Evolutionary conservation across 2,329 filamentous ascomycete genomes (phyloP).

Genomic region (Microsporum ferrugineum): DNA sequence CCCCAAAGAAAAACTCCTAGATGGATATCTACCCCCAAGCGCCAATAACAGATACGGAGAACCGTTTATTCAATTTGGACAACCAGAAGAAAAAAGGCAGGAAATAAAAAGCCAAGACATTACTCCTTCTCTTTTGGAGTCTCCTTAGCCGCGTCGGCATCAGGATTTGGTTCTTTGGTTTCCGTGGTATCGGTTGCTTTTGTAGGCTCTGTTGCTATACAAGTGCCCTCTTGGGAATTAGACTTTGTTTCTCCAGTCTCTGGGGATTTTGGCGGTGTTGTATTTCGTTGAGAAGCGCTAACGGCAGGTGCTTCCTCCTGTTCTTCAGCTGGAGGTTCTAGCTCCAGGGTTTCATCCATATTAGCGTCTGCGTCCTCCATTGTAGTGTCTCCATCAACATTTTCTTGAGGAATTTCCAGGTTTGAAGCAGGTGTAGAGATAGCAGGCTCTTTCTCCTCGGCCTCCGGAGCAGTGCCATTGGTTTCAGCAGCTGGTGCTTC

Average conservation of each 20-base stretch:
- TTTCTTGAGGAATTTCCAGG: slow-evolving; percentile 19
- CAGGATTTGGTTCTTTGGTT: slow-evolving; percentile 12
- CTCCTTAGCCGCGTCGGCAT: slow-evolving; percentile 10
- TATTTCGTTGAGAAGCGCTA: slow-evolving; percentile 8
- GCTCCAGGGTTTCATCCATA: slow-evolving; percentile 10
- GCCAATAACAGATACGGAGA: slow-evolving; percentile 6
- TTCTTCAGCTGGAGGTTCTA: slow-evolving; percentile 3
- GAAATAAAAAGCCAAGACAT: neutral
- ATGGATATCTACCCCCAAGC: slow-evolving; percentile 3
- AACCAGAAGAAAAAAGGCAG: neutral
- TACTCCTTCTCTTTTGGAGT: slow-evolving; percentile 13
- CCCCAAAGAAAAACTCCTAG: slow-evolving; percentile 7
- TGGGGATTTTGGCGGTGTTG: slow-evolving; percentile 18
- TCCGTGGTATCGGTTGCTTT: slow-evolving; percentile 6
- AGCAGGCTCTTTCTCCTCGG: slow-evolving; percentile 23
- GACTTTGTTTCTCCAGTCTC: slow-evolving; percentile 10
- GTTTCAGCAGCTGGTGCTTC: slow-evolving; percentile 24
- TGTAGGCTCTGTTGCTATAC: neutral
- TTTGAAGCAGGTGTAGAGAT: slow-evolving; percentile 23
- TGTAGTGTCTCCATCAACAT: slow-evolving; percentile 21
- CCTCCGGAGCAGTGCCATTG: slow-evolving; percentile 18
- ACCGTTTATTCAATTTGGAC: neutral
- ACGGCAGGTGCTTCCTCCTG: slow-evolving; percentile 16
- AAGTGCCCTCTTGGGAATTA: slow-evolving; percentile 1
- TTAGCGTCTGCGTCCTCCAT: slow-evolving; percentile 29